These are phyloP conservation scores for Piper longum DNA, from an alignment of 164 flowering plant species.

Conservation along the genomic window DNA sequence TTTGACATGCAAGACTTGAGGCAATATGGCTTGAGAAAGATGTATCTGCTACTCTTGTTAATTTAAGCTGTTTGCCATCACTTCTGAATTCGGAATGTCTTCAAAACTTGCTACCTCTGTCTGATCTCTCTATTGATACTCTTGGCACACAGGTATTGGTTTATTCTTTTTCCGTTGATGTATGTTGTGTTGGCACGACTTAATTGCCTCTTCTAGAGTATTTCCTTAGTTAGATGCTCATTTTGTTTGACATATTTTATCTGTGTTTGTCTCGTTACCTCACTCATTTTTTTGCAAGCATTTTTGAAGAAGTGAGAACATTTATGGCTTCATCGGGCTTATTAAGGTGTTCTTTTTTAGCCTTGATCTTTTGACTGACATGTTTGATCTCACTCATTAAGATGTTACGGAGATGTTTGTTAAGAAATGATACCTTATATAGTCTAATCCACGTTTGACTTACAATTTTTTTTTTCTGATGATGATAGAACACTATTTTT, in stretches of 20 bases:
- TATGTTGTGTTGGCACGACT: not conserved
- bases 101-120: conserved; percentile 41
- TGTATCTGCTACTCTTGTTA: conserved; percentile 49
- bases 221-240: not conserved
- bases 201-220: not conserved
- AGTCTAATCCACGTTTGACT: not conserved
- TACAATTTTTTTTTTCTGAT: too few species aligned
- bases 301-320: not conserved
- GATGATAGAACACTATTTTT: too few species aligned
- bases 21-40: conserved; percentile 64
- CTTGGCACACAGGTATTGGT: conserved; percentile 35
- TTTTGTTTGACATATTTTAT: not conserved
- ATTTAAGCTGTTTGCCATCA: conserved; percentile 78
- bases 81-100: conserved; percentile 78
- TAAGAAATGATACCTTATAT: not conserved
- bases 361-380: not conserved
- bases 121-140: conserved; percentile 33
- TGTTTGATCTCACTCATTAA: not conserved
- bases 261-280: not conserved
- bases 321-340: not conserved
- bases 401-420: not conserved
- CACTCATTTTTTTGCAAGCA: not conserved
- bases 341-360: not conserved
- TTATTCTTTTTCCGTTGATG: not conserved
- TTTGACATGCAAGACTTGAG: conserved; percentile 48